A percentile compares a stretch with the other conserved stretches of the same genome.
Evolutionary conservation across 1,284 basidiomycete genomes (phyloP).

Genomic region (Ustilago vetiveriae): DNA sequence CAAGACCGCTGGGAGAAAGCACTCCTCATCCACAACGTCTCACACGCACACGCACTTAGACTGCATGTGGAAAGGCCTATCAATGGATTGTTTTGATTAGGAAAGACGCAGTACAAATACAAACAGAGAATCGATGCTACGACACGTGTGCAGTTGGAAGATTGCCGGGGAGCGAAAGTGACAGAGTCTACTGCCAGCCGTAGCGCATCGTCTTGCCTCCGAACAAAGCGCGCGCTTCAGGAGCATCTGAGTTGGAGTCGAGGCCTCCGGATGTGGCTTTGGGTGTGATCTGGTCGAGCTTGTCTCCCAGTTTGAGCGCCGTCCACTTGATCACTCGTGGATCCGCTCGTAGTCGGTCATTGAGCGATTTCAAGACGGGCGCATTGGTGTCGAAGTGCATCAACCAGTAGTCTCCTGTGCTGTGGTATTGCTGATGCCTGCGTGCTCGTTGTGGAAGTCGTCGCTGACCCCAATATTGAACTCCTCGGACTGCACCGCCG

Average conservation of each 20-base stretch:
- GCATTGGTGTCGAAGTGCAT: constrained; percentile 88
- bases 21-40: no score
- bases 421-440: constrained; percentile 75
- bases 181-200: constrained; percentile 46
- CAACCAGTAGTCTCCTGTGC: constrained; percentile 84
- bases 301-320: constrained; percentile 80
- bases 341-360: constrained; percentile 77
- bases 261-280: constrained; percentile 51
- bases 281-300: constrained; percentile 68
- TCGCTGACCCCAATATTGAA: constrained; percentile 79
- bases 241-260: constrained; percentile 34
- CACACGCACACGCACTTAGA: no score
- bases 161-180: background rate
- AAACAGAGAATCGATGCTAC: constrained; percentile 1
- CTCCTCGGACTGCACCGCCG: constrained; percentile 81
- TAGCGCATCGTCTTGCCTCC: constrained; percentile 52
- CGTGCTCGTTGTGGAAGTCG: constrained; percentile 81
- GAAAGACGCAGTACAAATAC: constrained; percentile 19
- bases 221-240: constrained; percentile 41
- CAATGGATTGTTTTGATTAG: no score
- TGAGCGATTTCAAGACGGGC: constrained; percentile 74
- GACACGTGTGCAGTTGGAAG: background rate
- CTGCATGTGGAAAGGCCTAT: no score
- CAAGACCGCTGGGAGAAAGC: no score
- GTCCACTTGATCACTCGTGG: constrained; percentile 85